Conservation (phyloP, 2,329 filamentous ascomycete genomes). For the Phoma herbarum region DNA sequence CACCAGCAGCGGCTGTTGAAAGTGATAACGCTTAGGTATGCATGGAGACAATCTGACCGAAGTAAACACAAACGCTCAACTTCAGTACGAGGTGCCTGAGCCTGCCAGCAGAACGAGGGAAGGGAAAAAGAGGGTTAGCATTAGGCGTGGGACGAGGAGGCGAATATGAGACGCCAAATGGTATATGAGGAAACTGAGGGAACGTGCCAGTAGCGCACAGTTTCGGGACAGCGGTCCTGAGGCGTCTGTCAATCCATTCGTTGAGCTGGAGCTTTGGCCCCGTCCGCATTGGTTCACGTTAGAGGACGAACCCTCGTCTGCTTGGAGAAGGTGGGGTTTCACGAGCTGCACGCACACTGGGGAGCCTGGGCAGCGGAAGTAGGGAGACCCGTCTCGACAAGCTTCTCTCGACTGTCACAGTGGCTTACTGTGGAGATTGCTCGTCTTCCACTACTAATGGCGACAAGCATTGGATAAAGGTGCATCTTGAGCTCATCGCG, state of each 20-base stretch:
- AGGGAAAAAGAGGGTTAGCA: constrained; percentile 49
- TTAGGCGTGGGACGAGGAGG: constrained; percentile 48
- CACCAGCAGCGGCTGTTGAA: constrained; percentile 52
- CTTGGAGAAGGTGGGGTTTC: constrained; percentile 49
- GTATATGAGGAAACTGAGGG: constrained; percentile 50
- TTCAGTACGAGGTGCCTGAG: constrained; percentile 48
- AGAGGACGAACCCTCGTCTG: constrained; percentile 38
- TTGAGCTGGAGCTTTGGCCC: constrained; percentile 42
- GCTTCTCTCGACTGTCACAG: constrained; percentile 30
- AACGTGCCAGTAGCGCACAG: constrained; percentile 45
- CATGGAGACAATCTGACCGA: constrained; percentile 49
- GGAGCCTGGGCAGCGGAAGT: constrained; percentile 43
- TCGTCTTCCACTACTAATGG: constrained; percentile 22
- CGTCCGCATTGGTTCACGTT: constrained; percentile 34
- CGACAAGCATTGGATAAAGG: neutral
- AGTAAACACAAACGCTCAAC: constrained; percentile 50
- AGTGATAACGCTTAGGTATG: constrained; percentile 45
- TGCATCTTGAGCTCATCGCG: neutral
- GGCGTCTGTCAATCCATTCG: constrained; percentile 47
- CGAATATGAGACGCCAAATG: constrained; percentile 51
- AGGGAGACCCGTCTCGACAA: constrained; percentile 43
- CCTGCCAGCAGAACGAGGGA: constrained; percentile 52
- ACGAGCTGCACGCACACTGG: constrained; percentile 38
- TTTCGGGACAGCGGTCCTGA: constrained; percentile 52
- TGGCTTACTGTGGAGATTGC: constrained; percentile 35